phyloP scores from a whole-genome alignment of 2,329 filamentous ascomycete genomes.

The Fusarium sp. region DNA sequence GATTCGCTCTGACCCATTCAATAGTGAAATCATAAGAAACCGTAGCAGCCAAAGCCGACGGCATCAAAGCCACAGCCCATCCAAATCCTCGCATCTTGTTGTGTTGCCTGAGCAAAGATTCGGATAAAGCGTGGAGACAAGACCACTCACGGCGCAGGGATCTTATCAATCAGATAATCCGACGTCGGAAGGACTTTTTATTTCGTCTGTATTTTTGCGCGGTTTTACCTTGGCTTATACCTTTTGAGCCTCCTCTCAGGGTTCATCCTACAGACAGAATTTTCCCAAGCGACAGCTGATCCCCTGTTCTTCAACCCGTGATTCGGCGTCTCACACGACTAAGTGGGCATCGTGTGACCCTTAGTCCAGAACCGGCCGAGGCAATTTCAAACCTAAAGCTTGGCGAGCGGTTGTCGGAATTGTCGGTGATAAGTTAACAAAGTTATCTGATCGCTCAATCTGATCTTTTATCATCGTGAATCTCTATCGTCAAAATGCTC shows the following conservation, averaged over 20 bases:
- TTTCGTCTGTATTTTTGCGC: conserved; percentile 1
- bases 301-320: conserved; percentile 15
- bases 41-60: conserved; percentile 55
- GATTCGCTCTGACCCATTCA: conserved; percentile 79
- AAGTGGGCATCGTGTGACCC: conserved; percentile 43
- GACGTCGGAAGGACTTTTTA: conserved; percentile 14
- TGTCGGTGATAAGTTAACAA: too few species aligned
- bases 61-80: conserved; percentile 14
- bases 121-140: conserved; percentile 19
- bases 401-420: conserved; percentile 32
- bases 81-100: conserved; percentile 29
- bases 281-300: conserved; percentile 29
- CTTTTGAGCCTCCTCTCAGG: neutral
- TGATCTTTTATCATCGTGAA: conserved; percentile 5
- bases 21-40: conserved; percentile 77
- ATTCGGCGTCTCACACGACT: conserved; percentile 25
- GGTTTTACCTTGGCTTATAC: conserved; percentile 10
- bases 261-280: conserved; percentile 16
- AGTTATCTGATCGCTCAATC: conserved; percentile 35
- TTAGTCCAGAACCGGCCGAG: conserved; percentile 37
- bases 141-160: conserved; percentile 1
- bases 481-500: conserved; percentile 59
- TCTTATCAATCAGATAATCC: conserved; percentile 43
- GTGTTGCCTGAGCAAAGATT: conserved; percentile 1
- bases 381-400: conserved; percentile 29